Evolutionary conservation across 805 yeast genomes (phyloP), one percentile per base, ranked within the genome.

Genomic region (Starmerella bombi): DNA sequence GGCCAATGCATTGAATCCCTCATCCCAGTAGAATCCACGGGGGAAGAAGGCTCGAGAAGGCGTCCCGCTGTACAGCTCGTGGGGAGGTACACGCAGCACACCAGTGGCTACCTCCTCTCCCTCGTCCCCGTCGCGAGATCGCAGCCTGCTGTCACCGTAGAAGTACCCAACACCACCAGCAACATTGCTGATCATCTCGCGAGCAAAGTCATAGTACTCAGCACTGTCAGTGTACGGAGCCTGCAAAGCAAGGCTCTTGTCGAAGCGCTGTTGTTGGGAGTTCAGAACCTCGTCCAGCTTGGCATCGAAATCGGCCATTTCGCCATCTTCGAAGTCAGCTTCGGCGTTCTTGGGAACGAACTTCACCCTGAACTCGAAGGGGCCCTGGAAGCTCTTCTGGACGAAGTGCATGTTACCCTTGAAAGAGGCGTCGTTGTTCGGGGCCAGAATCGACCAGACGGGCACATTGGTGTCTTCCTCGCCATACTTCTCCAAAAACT

Each of bases 21-120:
- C 98, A 60, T 91, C 98, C 98, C 98, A 91, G 56, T 82, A 84
- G 55, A 91, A 91, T 0, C 98, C 98, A 48, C 98, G 70, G 3
- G 98, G 97, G 60, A 91, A 91, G 55, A 82, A 83, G 0, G 94
- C 83, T 38, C 98, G 69, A 36, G 94, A 82, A 2, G 98, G 98
- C 25, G 84, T 91, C 18, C 84, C 67, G 0, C 91, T 72, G 53
- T 85, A 82, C 36, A 91, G 61, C 48, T 77, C 82, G 45, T 64
- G 61, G 1, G 94, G 94, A n/a, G 52, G 54, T 3, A 38, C 46
- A 4, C 39, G 37, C 22, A 40, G 38, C 17, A 35, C 64, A 52
- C 38, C 75, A 60, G 16, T 12, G 15, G 16, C 21, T 4, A 18
- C 20, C 20, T 25, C 25, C 32, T 63, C 64, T 14, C 69, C 69